Evolutionary conservation across 495 filamentous ascomycete genomes (phyloP).

Genomic region (Tuber indicum): DNA sequence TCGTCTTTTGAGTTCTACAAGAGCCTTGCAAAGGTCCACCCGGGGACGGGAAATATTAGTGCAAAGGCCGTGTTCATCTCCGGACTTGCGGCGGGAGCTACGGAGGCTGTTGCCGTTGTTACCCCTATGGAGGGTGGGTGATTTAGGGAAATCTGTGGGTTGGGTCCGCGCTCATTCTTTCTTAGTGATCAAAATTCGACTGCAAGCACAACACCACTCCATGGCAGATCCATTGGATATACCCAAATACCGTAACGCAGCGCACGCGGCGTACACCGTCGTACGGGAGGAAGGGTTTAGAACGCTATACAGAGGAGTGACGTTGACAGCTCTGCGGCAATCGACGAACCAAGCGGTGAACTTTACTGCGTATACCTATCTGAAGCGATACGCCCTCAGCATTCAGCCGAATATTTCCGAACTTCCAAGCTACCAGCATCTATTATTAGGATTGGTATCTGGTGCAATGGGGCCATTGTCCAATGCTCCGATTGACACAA

Average conservation of each 20-base stretch:
- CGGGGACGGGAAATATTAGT: slow-evolving; percentile 58
- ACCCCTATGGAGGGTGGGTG: slow-evolving; percentile 75
- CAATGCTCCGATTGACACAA: slow-evolving; percentile 97
- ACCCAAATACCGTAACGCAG: slow-evolving; percentile 78
- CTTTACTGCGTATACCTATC: slow-evolving; percentile 95
- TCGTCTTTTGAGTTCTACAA: slow-evolving; percentile 97
- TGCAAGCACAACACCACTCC: slow-evolving; percentile 94
- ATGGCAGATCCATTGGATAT: slow-evolving; percentile 42
- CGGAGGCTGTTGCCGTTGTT: slow-evolving; percentile 90
- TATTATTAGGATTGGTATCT: slow-evolving; percentile 78
- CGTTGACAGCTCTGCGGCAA: slow-evolving; percentile 85
- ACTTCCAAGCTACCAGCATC: slow-evolving; percentile 83
- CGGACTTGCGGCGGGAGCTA: slow-evolving; percentile 85
- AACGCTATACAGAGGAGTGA: slow-evolving; percentile 85
- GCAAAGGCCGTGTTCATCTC: slow-evolving; percentile 78
- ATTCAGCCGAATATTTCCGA: slow-evolving; percentile 57
- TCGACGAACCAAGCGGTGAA: slow-evolving; percentile 97
- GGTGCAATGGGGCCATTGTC: slow-evolving; percentile 93
- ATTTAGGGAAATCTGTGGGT: background rate
- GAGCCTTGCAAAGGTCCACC: slow-evolving; percentile 42
- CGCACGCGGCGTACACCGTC: slow-evolving; percentile 89
- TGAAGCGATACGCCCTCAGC: slow-evolving; percentile 69
- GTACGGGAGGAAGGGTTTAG: slow-evolving; percentile 82
- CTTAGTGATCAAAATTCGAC: slow-evolving; percentile 84
- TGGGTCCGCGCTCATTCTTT: background rate